Evolutionary conservation across 2,329 filamentous ascomycete species (phyloP).

Genomic region (Aspergillus sp.): DNA sequence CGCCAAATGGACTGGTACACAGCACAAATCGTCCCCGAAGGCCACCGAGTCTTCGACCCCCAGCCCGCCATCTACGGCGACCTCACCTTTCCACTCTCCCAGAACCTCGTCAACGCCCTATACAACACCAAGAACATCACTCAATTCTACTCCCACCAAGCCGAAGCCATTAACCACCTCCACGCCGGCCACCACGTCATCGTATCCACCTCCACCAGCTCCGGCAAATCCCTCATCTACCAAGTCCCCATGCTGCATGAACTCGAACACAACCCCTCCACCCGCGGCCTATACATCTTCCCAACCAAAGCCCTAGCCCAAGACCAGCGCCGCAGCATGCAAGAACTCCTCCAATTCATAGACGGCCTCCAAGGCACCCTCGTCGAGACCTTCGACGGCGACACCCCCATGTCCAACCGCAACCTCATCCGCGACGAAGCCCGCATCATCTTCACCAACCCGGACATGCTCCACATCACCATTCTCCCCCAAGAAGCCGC

Average conservation of each 20-base stretch:
- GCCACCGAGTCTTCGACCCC: conserved; percentile 85
- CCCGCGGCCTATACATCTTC: conserved; percentile 95
- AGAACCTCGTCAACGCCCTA: conserved; percentile 89
- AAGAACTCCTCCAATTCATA: conserved; percentile 81
- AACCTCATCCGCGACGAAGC: conserved; percentile 83
- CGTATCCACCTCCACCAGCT: conserved; percentile 91
- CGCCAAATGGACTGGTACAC: conserved; percentile 84
- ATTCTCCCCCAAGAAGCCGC: conserved; percentile 88
- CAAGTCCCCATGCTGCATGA: conserved; percentile 89
- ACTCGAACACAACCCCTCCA: conserved; percentile 73
- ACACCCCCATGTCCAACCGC: conserved; percentile 80
- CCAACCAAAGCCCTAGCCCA: conserved; percentile 96
- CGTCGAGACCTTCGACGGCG: conserved; percentile 94
- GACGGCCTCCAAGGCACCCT: conserved; percentile 71
- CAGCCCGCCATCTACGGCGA: conserved; percentile 81
- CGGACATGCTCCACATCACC: conserved; percentile 94
- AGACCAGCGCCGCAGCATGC: conserved; percentile 86
- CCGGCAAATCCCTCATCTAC: conserved; percentile 97
- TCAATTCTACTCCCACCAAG: conserved; percentile 85
- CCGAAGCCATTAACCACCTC: conserved; percentile 87
- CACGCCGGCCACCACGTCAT: conserved; percentile 83
- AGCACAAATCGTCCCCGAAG: conserved; percentile 88
- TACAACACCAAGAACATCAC: conserved; percentile 90
- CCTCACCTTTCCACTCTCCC: conserved; percentile 81
- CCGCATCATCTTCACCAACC: conserved; percentile 94